Percentiles rank a stretch among this genome's conserved stretches.
These are phyloP conservation scores for Astragalus membranaceus DNA, from an alignment of 306 rosid species.

Conservation along the genomic window DNA sequence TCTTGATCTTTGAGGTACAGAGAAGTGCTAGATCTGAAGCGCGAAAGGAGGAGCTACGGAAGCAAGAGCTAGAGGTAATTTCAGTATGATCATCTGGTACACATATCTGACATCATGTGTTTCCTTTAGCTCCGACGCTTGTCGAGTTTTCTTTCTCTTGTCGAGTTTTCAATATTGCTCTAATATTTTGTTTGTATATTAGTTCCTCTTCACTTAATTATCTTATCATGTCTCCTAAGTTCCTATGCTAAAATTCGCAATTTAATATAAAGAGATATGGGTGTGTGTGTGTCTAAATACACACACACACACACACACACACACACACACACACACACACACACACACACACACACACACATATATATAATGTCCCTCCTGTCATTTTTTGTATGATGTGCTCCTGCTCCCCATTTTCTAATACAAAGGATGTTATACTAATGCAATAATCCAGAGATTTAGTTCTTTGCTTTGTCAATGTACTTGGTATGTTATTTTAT, in stretches of 20 bases:
- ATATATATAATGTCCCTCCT: too few species aligned
- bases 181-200: neutral
- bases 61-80: conserved; percentile 74
- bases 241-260: neutral
- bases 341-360: too few species aligned
- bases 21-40: conserved; percentile 93
- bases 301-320: too few species aligned
- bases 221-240: neutral
- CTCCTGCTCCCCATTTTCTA: neutral
- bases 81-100: neutral
- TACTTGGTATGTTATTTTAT: too few species aligned
- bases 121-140: neutral
- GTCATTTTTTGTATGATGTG: neutral
- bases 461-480: neutral
- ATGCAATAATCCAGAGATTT: neutral
- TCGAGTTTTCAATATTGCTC: conserved; percentile 10
- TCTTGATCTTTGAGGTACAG: conserved; percentile 77
- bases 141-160: neutral
- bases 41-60: conserved; percentile 79
- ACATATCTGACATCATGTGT: neutral
- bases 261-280: too few species aligned
- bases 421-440: neutral
- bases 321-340: too few species aligned
- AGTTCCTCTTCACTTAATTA: neutral
- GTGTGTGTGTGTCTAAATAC: too few species aligned